These are phyloP conservation scores for Sphaerostilbella broomeana DNA, from an alignment of 2,329 filamentous ascomycete genomes.

Conservation along the genomic window DNA sequence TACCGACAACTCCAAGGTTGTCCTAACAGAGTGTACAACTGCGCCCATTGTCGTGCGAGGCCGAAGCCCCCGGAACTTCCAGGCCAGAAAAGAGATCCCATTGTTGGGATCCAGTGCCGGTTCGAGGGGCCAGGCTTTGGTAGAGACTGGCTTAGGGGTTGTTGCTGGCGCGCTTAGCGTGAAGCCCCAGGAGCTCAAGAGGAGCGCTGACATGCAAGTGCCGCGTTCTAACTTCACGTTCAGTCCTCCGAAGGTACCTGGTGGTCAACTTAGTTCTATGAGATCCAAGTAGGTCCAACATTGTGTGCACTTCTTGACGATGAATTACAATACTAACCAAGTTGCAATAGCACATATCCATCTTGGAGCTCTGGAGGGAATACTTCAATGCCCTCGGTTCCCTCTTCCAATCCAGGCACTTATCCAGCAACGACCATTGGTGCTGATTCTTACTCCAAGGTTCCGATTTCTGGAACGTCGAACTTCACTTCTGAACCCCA, in stretches of 20 bases:
- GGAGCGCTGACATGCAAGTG: constrained; percentile 46
- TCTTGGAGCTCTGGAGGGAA: constrained; percentile 45
- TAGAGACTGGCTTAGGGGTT: constrained; percentile 56
- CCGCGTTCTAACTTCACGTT: constrained; percentile 54
- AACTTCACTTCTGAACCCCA: constrained; percentile 46
- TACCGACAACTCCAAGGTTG: constrained; percentile 72
- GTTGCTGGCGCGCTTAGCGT: constrained; percentile 50
- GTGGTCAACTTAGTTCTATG: constrained; percentile 46
- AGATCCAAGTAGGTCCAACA: constrained; percentile 50
- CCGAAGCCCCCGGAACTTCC: constrained; percentile 89
- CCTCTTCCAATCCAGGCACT: constrained; percentile 37
- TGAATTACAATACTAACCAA: constrained; percentile 5
- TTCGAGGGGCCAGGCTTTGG: constrained; percentile 67
- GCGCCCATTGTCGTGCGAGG: constrained; percentile 91
- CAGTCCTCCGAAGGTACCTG: constrained; percentile 49
- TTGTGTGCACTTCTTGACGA: no score
- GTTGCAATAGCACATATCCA: constrained; percentile 44
- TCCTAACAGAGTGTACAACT: constrained; percentile 77
- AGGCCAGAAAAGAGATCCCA: constrained; percentile 86
- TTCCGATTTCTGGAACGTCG: constrained; percentile 42
- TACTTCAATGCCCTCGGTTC: constrained; percentile 42
- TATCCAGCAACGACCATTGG: constrained; percentile 48
- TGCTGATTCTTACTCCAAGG: constrained; percentile 46
- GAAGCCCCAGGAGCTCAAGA: constrained; percentile 50
- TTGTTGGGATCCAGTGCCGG: constrained; percentile 70